Evolutionary conservation across 345 rosid genomes (phyloP).

Genomic region (Microcos paniculata): DNA sequence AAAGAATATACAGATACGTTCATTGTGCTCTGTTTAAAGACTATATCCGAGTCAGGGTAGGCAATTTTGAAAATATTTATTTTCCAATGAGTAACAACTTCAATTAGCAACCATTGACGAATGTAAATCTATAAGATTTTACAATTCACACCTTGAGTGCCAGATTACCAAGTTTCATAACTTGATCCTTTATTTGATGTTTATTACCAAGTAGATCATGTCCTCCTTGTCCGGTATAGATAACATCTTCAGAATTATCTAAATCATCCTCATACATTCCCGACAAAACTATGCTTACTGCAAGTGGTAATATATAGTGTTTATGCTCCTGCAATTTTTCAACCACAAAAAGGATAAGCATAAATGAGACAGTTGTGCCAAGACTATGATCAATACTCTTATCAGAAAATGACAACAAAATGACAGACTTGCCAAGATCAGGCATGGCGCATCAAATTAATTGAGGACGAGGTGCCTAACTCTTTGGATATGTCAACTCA

Average conservation of each 20-base stretch:
- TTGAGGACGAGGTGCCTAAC: neutral
- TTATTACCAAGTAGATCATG: constrained; percentile 77
- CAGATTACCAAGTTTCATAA: constrained; percentile 73
- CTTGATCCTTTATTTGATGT: constrained; percentile 75
- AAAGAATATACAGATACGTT: neutral
- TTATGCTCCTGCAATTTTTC: constrained; percentile 44
- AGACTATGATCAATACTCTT: neutral
- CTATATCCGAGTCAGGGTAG: neutral
- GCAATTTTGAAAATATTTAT: neutral
- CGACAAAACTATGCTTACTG: constrained; percentile 72
- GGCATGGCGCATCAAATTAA: neutral
- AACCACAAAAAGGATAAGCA: neutral
- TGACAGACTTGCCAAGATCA: neutral
- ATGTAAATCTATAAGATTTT: neutral
- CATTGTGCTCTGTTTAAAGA: neutral
- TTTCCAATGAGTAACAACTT: constrained; percentile 5
- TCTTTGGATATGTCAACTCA: neutral
- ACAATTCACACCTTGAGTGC: constrained; percentile 74
- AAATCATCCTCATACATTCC: constrained; percentile 97
- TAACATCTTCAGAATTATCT: constrained; percentile 86
- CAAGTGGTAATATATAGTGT: constrained; percentile 60
- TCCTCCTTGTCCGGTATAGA: constrained; percentile 97
- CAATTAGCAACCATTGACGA: neutral
- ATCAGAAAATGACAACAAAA: neutral
- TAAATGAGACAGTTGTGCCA: neutral